Base-by-base conservation (phyloP, 345 rosid species). In the Lumnitzera littorea region DNA sequence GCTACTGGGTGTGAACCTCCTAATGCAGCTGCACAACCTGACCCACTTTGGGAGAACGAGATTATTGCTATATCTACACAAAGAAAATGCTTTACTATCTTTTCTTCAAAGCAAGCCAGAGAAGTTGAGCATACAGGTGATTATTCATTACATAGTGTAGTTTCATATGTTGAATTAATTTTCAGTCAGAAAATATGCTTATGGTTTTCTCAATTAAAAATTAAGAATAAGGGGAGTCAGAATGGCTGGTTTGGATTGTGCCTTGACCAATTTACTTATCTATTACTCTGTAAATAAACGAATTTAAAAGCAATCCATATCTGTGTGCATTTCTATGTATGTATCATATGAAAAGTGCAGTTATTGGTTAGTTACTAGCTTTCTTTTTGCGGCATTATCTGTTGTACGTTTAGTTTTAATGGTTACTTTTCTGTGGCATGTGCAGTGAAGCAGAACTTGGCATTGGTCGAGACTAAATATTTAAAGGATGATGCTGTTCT, bases 401-500 rank as follows among this genome's bases (percentile, higher is more conserved):
- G 11, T 36, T 7, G 7, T 36, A 9, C 11, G 53, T 23, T 57
- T 59, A 36, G 9, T 36, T 7, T 36, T 4, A 9, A 36, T 36
- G 43, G 43, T 36, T 36, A 4, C 43, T 36, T 36, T 36, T 36
- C 43, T 58, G 50, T 63, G 46, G 53, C 62, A 71, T 78, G 66
- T 57, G 48, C 46, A 17, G 58, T 50, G 62, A 76, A 62, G 58
- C 75, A 64, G 51, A 74, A 65, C 61, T 54, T 58, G 5, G 68
- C 70, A 67, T 60, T 64, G 24, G 58, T 66, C 15, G 83, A 75
- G 56, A 65, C 56, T 51, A 82, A 68, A 69, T 65, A 64, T 66
- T 47, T 68, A 41, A 69, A 66, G 17, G 85, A 82, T 72, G 89
- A 80, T 63, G 62, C 67, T 15, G 67, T 70, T 25, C 79, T 89